Conservation (phyloP, 2,329 filamentous ascomycete genomes). For the Sordariomycetes sp. region DNA sequence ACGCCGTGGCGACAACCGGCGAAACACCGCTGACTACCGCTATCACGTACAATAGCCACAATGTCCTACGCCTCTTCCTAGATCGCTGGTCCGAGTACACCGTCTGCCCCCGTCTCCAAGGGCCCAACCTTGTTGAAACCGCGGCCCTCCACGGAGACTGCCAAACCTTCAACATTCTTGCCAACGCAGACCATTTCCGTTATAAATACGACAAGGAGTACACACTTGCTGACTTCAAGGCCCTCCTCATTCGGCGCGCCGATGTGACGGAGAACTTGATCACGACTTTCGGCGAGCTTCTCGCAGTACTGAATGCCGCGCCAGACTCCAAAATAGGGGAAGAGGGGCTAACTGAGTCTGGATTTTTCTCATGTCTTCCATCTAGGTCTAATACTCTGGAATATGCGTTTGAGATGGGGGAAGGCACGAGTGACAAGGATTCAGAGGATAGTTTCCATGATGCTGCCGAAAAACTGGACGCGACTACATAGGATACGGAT, state of each 20-base stretch:
- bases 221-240: conserved; percentile 5
- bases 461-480: not conserved
- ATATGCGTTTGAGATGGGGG: too few relatives aligned
- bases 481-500: not conserved
- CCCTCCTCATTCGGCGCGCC: not conserved
- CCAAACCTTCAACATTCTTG: conserved; percentile 15
- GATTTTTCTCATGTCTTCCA: too few relatives aligned
- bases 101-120: conserved; percentile 18
- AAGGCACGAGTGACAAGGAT: not conserved
- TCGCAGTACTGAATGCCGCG: too few relatives aligned
- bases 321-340: too few relatives aligned
- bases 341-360: too few relatives aligned
- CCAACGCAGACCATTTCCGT: conserved; percentile 14
- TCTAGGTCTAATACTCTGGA: too few relatives aligned
- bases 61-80: conserved; percentile 19
- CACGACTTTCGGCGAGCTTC: too few relatives aligned
- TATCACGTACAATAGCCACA: conserved; percentile 21
- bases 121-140: conserved; percentile 17
- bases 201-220: conserved; percentile 14
- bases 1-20: conserved; percentile 14
- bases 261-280: not conserved
- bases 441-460: not conserved
- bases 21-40: conserved; percentile 20
- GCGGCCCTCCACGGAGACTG: conserved; percentile 17
- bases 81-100: conserved; percentile 22